These are phyloP conservation scores for Colletotrichum trifolii DNA, from an alignment of 2,329 filamentous ascomycete species.

Conservation along the genomic window DNA sequence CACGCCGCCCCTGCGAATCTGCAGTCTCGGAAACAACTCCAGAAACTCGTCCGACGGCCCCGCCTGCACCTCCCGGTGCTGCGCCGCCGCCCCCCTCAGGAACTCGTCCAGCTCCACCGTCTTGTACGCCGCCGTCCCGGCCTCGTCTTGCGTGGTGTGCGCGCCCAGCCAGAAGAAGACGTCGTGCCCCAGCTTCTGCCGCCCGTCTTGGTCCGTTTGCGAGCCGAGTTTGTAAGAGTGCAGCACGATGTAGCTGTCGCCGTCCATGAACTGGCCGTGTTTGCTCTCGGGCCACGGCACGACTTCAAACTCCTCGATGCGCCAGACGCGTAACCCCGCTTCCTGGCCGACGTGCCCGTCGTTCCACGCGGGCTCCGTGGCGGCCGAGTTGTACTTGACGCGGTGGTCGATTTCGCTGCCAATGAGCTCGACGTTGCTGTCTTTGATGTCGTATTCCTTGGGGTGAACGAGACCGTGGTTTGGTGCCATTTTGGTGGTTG, in stretches of 20 bases:
- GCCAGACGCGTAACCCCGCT: slow-evolving; percentile 71
- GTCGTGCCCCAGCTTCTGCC: slow-evolving; percentile 66
- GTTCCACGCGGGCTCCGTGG: slow-evolving; percentile 75
- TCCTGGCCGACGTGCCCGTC: slow-evolving; percentile 62
- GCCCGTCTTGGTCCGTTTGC: slow-evolving; percentile 43
- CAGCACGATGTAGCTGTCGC: slow-evolving; percentile 75
- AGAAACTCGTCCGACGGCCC: slow-evolving; percentile 70
- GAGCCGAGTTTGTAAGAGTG: slow-evolving; percentile 66
- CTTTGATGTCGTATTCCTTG: slow-evolving; percentile 74
- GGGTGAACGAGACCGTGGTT: slow-evolving; percentile 70
- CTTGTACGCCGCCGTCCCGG: slow-evolving; percentile 76
- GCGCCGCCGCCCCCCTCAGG: slow-evolving; percentile 68
- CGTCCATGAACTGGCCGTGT: slow-evolving; percentile 72
- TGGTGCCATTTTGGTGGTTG: slow-evolving; percentile 63
- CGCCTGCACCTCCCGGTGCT: slow-evolving; percentile 73
- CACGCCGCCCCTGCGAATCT: slow-evolving; percentile 71
- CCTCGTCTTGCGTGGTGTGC: slow-evolving; percentile 75
- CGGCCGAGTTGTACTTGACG: slow-evolving; percentile 74
- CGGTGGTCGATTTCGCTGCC: slow-evolving; percentile 73
- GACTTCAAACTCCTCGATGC: slow-evolving; percentile 75
- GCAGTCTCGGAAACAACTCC: slow-evolving; percentile 68
- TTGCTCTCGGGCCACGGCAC: slow-evolving; percentile 67
- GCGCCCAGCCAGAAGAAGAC: slow-evolving; percentile 78
- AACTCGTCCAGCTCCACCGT: slow-evolving; percentile 78
- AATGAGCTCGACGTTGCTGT: slow-evolving; percentile 75